phyloP scores from a whole-genome alignment of 306 rosid genomes.

The Datisca glomerata region DNA sequence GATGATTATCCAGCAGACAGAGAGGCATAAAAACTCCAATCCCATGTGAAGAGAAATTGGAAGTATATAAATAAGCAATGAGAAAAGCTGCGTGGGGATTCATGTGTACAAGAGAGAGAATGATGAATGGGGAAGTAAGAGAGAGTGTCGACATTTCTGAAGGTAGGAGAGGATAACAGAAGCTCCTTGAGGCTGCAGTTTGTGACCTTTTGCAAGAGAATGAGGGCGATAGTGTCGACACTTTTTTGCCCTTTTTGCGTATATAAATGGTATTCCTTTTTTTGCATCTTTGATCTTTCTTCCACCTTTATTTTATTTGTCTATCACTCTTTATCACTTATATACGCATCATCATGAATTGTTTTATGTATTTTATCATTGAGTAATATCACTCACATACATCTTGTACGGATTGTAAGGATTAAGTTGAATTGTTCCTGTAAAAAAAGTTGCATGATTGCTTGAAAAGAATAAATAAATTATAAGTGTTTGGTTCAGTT shows the following conservation, averaged over 20 bases:
- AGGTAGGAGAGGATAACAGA: neutral
- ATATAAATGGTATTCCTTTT: neutral
- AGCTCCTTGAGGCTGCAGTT: neutral
- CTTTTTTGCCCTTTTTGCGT: slow-evolving; percentile 1
- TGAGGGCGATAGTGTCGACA: slow-evolving; percentile 72
- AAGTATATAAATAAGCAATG: neutral
- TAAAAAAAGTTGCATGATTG: too few species aligned
- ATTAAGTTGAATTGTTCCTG: too few species aligned
- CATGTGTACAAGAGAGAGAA: neutral
- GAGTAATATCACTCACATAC: too few species aligned
- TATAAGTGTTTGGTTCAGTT: too few species aligned
- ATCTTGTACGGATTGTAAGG: too few species aligned
- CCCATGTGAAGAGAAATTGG: neutral
- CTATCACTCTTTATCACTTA: too few species aligned
- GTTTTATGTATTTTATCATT: too few species aligned
- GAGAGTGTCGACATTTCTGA: slow-evolving; percentile 59
- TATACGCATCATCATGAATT: too few species aligned
- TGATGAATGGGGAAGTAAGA: neutral
- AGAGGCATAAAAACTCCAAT: neutral
- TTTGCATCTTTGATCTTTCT: neutral
- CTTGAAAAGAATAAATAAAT: too few species aligned
- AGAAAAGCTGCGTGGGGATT: neutral
- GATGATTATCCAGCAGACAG: neutral
- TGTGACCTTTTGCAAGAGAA: slow-evolving; percentile 10
- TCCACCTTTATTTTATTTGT: neutral